A percentile compares a stretch with the other conserved stretches of the same genome.
These are phyloP conservation scores for Lachnellula occidentalis DNA, from an alignment of 2,329 filamentous ascomycete species.

Conservation along the genomic window DNA sequence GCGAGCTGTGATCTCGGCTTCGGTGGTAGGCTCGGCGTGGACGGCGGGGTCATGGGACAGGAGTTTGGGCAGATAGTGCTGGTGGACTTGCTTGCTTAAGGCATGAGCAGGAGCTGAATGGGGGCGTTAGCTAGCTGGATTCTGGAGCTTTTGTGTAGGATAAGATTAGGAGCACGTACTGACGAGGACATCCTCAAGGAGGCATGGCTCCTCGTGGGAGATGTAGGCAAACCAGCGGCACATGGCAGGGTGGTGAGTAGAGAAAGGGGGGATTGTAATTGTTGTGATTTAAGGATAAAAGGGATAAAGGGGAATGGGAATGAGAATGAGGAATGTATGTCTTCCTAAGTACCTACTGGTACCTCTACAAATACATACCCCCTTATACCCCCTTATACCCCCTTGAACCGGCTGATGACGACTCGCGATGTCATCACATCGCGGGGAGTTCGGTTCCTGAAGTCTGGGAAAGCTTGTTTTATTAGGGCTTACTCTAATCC, in stretches of 20 bases:
- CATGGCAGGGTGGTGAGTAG: conserved; percentile 27
- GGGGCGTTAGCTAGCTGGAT: conserved; percentile 1
- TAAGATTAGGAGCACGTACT: conserved; percentile 16
- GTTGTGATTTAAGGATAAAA: background rate
- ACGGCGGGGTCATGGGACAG: conserved; percentile 41
- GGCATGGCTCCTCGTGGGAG: conserved; percentile 45
- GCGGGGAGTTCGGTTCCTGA: too few relatives aligned
- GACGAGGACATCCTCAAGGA: conserved; percentile 50
- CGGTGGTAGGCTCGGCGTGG: conserved; percentile 32
- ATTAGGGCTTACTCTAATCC: too few relatives aligned
- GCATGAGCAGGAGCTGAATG: conserved; percentile 33
- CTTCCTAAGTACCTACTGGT: too few relatives aligned
- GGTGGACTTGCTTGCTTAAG: conserved; percentile 41
- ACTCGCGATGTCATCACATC: too few relatives aligned
- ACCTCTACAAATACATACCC: too few relatives aligned
- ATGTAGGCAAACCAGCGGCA: conserved; percentile 53
- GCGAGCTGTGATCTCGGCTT: conserved; percentile 41
- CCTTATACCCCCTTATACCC: too few relatives aligned
- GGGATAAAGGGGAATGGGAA: too few relatives aligned
- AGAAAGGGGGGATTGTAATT: background rate
- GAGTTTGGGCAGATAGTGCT: conserved; percentile 46
- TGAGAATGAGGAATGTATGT: too few relatives aligned
- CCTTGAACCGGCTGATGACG: too few relatives aligned
- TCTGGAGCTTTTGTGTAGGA: conserved; percentile 11
- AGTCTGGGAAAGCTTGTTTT: too few relatives aligned